Evolutionary conservation across 257 asterid genomes (phyloP).

Genomic region (Rhazya stricta): DNA sequence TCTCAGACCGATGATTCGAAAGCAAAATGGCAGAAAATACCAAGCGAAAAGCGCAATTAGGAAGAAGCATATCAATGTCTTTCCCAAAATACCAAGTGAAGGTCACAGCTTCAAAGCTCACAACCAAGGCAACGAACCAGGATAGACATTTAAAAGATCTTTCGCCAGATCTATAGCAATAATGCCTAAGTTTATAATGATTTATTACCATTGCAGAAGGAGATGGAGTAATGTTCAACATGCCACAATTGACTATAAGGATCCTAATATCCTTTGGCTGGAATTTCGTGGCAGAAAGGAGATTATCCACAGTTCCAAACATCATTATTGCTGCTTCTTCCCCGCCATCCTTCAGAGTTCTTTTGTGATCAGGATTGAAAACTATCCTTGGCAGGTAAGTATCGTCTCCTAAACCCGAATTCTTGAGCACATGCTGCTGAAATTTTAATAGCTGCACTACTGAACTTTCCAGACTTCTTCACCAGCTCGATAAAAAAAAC

Average conservation of each 20-base stretch:
- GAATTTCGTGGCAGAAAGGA: constrained; percentile 37
- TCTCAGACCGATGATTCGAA: background rate
- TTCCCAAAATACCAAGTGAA: constrained; percentile 58
- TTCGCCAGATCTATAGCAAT: constrained; percentile 45
- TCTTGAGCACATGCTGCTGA: constrained; percentile 48
- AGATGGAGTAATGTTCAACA: constrained; percentile 57
- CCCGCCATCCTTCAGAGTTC: constrained; percentile 36
- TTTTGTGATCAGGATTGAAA: constrained; percentile 33
- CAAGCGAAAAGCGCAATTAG: constrained; percentile 56
- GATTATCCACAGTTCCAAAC: constrained; percentile 54
- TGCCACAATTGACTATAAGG: constrained; percentile 49
- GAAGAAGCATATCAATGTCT: constrained; percentile 51
- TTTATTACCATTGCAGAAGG: constrained; percentile 59
- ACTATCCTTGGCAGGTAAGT: constrained; percentile 52
- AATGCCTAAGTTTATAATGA: constrained; percentile 44
- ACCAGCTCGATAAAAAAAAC: constrained; percentile 52
- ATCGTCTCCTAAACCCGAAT: constrained; percentile 58
- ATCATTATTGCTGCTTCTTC: constrained; percentile 49
- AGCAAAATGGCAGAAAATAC: constrained; percentile 15
- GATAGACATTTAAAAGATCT: constrained; percentile 42
- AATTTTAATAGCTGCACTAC: constrained; percentile 37
- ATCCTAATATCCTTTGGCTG: constrained; percentile 41
- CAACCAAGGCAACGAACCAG: constrained; percentile 49
- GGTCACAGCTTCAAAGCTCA: constrained; percentile 51
- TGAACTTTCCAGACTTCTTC: constrained; percentile 53